Base-by-base conservation (phyloP, 192 early-diverging fungal genomes). In the Backusella circina region DNA sequence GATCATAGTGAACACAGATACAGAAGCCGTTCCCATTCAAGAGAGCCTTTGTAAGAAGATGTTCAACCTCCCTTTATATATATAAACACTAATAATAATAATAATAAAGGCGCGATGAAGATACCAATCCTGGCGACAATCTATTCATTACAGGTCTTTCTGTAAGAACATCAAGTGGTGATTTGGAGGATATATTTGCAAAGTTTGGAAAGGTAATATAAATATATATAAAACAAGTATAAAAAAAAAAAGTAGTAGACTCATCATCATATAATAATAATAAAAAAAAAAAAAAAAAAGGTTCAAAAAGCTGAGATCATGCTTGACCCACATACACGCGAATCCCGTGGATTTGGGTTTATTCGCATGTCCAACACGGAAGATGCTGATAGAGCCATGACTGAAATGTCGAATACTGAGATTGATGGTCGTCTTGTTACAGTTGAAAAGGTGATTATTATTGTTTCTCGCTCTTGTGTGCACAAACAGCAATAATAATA, bases 321-420 rank as follows among this genome's bases (percentile, higher is more conserved):
- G 90, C 87, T 86, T 74, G 93, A 95, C 74, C 93, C 93, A n/a
- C 93, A 95, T 78, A 89, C 86, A 23, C 84, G 87, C 26, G 92
- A 93, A 57, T 95, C 93, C n/a, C 90, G 93, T 75, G 95, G 95
- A 18, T 96, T 94, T 83, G 96, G 94, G 7, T 96, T 98, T 77
- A 93, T 96, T 51, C 91, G 88, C 65, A 90, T 90, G 84, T 84
- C 83, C 37, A 84, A 81, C 47, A 39, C 80, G 26, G 89, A 91
- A 15, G 88, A 88, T 57, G 95, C 95, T 70, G 85, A 93, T 12
- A 80, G 82, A 37, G 94, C 95, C 51, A 87, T 93, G 71, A 77
- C 90, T 13, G 86, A 78, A 38, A 81, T 93, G 69, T 88, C 88
- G 81, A 88, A 87, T 54, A 86, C 87, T 72, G 90, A 93, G 54